Evolutionary conservation across 1,284 basidiomycete genomes (phyloP).

Genomic region (Gymnopus androsaceus): DNA sequence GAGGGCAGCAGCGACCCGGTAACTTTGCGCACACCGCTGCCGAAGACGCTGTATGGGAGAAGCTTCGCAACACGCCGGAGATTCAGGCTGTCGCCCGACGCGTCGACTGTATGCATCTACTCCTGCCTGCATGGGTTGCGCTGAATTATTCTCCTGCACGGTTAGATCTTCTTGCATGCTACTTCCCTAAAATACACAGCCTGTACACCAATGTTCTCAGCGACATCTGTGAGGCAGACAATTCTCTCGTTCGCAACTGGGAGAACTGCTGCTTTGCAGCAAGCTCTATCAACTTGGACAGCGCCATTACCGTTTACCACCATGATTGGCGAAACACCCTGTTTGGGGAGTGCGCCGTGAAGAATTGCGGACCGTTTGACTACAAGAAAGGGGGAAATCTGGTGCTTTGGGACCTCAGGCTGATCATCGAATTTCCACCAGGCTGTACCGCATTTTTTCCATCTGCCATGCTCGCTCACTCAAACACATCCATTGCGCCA

Average conservation of each 20-base stretch:
- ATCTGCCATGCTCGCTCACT: slow-evolving; percentile 15
- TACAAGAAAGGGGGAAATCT: slow-evolving; percentile 16
- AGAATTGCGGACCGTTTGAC: slow-evolving; percentile 10
- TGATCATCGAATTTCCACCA: slow-evolving; percentile 17
- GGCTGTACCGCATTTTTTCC: slow-evolving; percentile 15
- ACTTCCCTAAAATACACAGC: slow-evolving; percentile 2
- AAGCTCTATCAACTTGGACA: neutral
- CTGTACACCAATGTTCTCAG: slow-evolving; percentile 9
- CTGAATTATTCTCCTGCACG: neutral
- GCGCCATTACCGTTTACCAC: neutral
- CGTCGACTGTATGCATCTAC: neutral
- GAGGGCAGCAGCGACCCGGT: slow-evolving; percentile 8
- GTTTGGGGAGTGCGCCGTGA: slow-evolving; percentile 8
- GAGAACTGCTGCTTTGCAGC: slow-evolving; percentile 5
- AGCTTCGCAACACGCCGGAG: neutral
- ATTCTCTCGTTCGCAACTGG: neutral
- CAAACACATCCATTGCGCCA: slow-evolving; percentile 6
- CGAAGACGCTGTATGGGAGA: neutral
- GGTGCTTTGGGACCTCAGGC: slow-evolving; percentile 15
- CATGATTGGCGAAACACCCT: neutral
- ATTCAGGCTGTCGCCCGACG: neutral
- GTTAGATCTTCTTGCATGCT: neutral
- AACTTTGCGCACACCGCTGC: neutral
- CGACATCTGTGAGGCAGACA: neutral
- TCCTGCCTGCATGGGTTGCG: neutral